phyloP scores from a whole-genome alignment of 2,329 filamentous ascomycete genomes.

The Nakataea oryzae region DNA sequence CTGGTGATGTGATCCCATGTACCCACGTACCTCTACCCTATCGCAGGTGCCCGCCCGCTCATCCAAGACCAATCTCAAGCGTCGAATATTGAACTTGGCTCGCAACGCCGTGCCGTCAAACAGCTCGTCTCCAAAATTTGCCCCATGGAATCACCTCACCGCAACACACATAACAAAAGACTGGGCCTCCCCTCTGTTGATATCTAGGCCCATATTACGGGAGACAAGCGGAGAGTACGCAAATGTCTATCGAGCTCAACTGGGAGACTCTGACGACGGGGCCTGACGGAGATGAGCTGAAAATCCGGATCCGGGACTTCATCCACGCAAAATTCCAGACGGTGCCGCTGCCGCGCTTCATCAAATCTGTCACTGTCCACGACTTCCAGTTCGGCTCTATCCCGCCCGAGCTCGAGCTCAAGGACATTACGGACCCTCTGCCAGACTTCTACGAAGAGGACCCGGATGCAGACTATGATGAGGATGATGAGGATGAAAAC shows the following conservation, averaged over 20 bases:
- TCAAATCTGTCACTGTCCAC: conserved; percentile 90
- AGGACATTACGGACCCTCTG: conserved; percentile 92
- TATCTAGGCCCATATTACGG: not conserved
- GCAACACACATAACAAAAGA: not conserved
- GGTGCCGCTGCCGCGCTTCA: conserved; percentile 84
- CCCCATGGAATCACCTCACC: not conserved
- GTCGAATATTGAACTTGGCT: too few species aligned
- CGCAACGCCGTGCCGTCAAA: not conserved
- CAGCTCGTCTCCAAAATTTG: not conserved
- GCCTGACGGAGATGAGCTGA: conserved; percentile 74
- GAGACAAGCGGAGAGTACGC: not conserved
- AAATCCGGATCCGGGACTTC: conserved; percentile 80
- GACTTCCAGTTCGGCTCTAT: conserved; percentile 85
- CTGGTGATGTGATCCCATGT: too few species aligned
- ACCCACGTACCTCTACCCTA: too few species aligned
- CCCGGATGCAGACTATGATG: conserved; percentile 49
- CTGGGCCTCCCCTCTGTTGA: not conserved
- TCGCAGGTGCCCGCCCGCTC: too few species aligned
- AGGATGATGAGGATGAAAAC: conserved; percentile 37
- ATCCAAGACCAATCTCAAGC: not conserved
- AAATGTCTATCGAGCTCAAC: conserved; percentile 95
- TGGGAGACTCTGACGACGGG: conserved; percentile 90
- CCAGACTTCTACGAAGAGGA: conserved; percentile 93
- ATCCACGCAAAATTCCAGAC: conserved; percentile 94
- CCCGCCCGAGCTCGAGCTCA: conserved; percentile 78